Percentiles rank a stretch among this genome's conserved stretches.
phyloP scores from a whole-genome alignment of 2,329 filamentous ascomycete species.

The Phaeosphaeriaceae sp. region DNA sequence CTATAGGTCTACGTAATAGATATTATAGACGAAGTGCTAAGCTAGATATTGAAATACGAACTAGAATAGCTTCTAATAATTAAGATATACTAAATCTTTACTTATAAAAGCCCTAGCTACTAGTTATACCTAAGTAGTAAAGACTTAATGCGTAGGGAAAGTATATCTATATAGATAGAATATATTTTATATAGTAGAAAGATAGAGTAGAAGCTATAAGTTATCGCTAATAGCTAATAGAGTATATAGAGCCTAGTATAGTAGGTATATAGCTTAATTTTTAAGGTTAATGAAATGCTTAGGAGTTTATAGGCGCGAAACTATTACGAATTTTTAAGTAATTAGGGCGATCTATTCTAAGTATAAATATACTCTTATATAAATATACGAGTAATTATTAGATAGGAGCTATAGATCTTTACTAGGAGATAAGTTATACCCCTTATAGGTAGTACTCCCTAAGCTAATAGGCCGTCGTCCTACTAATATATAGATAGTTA shows the following conservation, averaged over 20 bases:
- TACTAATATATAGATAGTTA: no score
- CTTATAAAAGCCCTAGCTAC: neutral
- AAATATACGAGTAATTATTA: no score
- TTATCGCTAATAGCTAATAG: neutral
- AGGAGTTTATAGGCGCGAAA: neutral
- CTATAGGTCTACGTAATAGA: neutral
- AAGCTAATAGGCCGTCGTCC: no score
- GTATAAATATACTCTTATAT: neutral
- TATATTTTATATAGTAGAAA: neutral
- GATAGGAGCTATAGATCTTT: no score
- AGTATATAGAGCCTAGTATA: neutral
- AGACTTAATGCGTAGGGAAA: neutral
- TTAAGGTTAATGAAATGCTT: neutral
- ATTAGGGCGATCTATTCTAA: neutral
- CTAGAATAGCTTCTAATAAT: neutral
- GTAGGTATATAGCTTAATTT: neutral
- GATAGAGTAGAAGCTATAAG: neutral
- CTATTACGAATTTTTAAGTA: neutral
- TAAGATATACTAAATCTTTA: neutral
- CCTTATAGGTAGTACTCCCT: no score
- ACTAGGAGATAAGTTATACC: no score
- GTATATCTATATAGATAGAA: neutral
- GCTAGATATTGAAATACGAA: neutral
- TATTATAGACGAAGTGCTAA: neutral
- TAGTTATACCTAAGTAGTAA: neutral